Conservation (phyloP, 2,329 filamentous ascomycete species). For the Epicoccum sorghinum region DNA sequence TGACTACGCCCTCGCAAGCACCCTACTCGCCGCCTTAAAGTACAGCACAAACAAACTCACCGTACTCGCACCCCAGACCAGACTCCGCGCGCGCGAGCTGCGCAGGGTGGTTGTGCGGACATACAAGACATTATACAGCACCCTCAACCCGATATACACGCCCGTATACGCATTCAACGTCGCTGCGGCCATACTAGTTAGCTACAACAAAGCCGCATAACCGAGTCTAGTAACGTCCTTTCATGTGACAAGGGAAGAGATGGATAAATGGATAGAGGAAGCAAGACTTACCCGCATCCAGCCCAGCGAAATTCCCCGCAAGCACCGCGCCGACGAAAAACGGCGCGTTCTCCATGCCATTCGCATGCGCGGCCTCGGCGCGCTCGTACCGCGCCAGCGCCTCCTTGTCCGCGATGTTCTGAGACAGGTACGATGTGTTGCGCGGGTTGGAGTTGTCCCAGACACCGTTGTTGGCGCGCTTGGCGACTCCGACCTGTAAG, state of each 20-base stretch:
- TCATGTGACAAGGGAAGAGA: too few relatives aligned
- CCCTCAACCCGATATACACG: conserved; percentile 23
- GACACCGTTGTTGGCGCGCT: conserved; percentile 31
- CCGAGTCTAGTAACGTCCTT: too few relatives aligned
- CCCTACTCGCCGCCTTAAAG: conserved; percentile 30
- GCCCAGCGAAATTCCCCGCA: conserved; percentile 48
- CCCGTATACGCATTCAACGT: conserved; percentile 29
- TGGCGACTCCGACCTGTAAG: conserved; percentile 1
- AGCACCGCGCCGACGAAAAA: conserved; percentile 54
- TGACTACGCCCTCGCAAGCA: not conserved
- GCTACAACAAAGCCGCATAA: not conserved
- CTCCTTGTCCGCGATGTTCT: conserved; percentile 32
- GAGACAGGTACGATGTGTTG: conserved; percentile 29
- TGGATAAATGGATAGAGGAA: not conserved
- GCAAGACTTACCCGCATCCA: conserved; percentile 22
- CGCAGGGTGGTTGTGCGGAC: conserved; percentile 25
- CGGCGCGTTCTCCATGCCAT: conserved; percentile 54
- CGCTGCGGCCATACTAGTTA: conserved; percentile 7
- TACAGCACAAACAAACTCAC: conserved; percentile 24
- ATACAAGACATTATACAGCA: conserved; percentile 32
- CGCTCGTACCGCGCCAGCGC: conserved; percentile 51
- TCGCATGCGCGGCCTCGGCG: conserved; percentile 53
- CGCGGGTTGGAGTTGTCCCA: conserved; percentile 54
- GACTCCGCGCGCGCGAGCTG: conserved; percentile 22
- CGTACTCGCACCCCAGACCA: conserved; percentile 21